These are phyloP conservation scores for Acephala macrosclerotiorum DNA, from an alignment of 2,329 filamentous ascomycete genomes.

Conservation along the genomic window DNA sequence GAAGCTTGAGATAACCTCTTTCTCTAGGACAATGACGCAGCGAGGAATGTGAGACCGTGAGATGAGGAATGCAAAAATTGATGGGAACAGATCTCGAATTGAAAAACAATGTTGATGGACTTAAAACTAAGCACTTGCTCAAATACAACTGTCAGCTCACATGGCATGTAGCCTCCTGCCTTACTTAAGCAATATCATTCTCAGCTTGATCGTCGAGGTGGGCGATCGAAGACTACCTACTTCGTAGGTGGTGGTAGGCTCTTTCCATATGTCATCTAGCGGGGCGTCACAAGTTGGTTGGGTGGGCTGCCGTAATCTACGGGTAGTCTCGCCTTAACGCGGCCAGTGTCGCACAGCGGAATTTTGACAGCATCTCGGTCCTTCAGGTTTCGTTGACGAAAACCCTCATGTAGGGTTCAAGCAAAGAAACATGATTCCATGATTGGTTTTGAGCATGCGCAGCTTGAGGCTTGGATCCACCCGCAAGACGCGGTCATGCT, in stretches of 20 bases:
- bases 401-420: no score
- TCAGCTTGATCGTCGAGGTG: constrained; percentile 16
- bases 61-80: not conserved
- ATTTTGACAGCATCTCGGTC: no score
- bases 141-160: not conserved
- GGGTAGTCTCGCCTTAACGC: constrained; percentile 11
- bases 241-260: no score
- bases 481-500: no score
- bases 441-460: no score
- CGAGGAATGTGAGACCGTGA: not conserved
- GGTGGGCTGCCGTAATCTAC: constrained; percentile 19
- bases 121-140: constrained; percentile 7
- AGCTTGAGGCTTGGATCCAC: no score
- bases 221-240: constrained; percentile 19
- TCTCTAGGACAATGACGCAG: not conserved
- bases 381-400: no score
- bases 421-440: no score
- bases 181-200: constrained; percentile 5
- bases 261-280: no score
- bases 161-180: not conserved
- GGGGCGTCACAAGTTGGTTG: no score
- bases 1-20: constrained; percentile 3
- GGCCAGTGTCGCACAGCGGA: constrained; percentile 23
- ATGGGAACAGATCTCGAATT: not conserved
- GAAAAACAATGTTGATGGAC: not conserved